These are phyloP conservation scores for Strobilomyces dryophilus DNA, from an alignment of 768 basidiomycete species.

Conservation along the genomic window DNA sequence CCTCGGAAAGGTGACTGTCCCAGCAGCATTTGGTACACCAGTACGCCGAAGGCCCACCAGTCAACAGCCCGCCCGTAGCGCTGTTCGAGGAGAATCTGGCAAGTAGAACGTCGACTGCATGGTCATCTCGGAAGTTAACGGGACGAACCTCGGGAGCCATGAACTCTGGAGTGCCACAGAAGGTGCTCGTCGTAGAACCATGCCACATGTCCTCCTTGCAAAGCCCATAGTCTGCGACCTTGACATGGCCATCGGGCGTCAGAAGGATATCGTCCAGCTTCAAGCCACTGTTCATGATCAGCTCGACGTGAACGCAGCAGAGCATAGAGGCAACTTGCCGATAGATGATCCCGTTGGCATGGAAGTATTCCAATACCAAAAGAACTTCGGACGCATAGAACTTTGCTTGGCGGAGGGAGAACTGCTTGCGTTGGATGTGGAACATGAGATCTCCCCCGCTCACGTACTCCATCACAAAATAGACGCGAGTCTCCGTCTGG, in stretches of 20 bases:
- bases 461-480: conserved; percentile 99
- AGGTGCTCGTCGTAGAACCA: conserved; percentile 94
- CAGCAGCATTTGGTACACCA: conserved; percentile 98
- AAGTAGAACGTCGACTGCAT: conserved; percentile 4
- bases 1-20: conserved; percentile 99
- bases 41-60: conserved; percentile 99
- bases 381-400: conserved; percentile 98
- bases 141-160: conserved; percentile 93
- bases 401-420: conserved; percentile 97
- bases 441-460: conserved; percentile 99
- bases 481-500: conserved; percentile 98
- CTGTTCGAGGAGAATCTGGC: conserved; percentile 95
- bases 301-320: neutral
- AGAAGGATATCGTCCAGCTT: conserved; percentile 98
- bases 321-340: conserved; percentile 50
- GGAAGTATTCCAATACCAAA: conserved; percentile 96
- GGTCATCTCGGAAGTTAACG: neutral
- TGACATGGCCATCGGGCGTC: conserved; percentile 96
- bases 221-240: conserved; percentile 97
- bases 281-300: conserved; percentile 63
- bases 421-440: conserved; percentile 98
- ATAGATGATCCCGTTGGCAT: conserved; percentile 98
- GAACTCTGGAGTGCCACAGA: conserved; percentile 99
- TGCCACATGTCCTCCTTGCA: conserved; percentile 99
- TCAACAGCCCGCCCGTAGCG: conserved; percentile 98